Evolutionary conservation across 192 early-diverging fungal species (phyloP), one percentile per base, ranked within the genome.

Genomic region (Coemansia sp.): DNA sequence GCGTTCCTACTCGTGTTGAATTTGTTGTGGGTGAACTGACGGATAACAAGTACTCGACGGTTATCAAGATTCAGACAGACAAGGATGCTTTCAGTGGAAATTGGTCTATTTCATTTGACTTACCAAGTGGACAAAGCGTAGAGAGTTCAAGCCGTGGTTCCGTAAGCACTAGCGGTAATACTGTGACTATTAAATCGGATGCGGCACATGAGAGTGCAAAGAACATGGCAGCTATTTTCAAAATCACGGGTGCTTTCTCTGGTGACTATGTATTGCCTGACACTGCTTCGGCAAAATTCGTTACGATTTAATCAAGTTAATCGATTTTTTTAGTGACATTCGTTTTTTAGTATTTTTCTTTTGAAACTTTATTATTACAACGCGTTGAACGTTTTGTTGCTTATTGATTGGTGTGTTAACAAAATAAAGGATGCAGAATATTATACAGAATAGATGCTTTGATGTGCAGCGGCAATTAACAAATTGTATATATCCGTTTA

Each of bases 221-320:
- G 54, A 72, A 65, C 36, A 72, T 72, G 69, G 69, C 69, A 4
- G 69, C 62, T 17, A 40, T 57, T 19, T 72, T 72, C 50, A 65
- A 72, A 50, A 54, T 72, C 15, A 34, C 53, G 0, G 69, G 69
- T 29, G 50, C 69, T 10, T 65, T 53, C 46, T 29, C 43, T 18
- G 61, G 43, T 24, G 46, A 53, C n/a, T 72, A 72, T 25, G 39
- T 44, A 17, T 53, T 72, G 29, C 69, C 69, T 3, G 58, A 72
- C 30, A 51, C 69, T 14, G 32, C 33, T 9, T 56, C 62, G 3
- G 63, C 62, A 3, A 24, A 46, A 2, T 72, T 72, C 24, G 5
- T 25, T 20, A 60, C 62, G 17, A 18, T 37, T 5, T 68, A 60
- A 34, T 30, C n/a, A n/a, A n/a, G n/a, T n/a, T n/a, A n/a, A n/a